A percentile compares a stretch with the other conserved stretches of the same genome.
Conservation (phyloP, 1,284 basidiomycete species). For the Tylopilus sp. region DNA sequence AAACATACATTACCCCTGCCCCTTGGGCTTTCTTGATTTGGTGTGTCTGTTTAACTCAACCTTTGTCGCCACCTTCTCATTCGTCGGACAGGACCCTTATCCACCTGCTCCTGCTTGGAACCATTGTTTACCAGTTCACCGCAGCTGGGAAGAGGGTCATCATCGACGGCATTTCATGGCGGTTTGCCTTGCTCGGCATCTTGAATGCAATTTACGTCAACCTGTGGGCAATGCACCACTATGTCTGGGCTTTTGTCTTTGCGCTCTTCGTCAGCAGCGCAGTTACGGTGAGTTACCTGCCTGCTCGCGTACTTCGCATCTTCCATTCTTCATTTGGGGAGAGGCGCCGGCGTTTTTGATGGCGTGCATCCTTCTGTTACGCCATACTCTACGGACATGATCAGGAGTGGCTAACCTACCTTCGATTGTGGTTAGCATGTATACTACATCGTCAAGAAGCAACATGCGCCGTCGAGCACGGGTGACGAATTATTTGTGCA, state of each 20-base stretch:
- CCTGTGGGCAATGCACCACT: slow-evolving; percentile 69
- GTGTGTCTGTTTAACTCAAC: slow-evolving; percentile 37
- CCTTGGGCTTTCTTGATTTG: slow-evolving; percentile 85
- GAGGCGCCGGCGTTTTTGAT: slow-evolving; percentile 5
- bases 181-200: slow-evolving; percentile 80
- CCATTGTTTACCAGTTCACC: slow-evolving; percentile 88
- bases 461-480: slow-evolving; percentile 60
- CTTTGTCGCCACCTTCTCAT: slow-evolving; percentile 16
- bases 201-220: slow-evolving; percentile 86
- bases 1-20: slow-evolving; percentile 88
- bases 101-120: slow-evolving; percentile 84
- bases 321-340: slow-evolving; percentile 14
- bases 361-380: slow-evolving; percentile 1
- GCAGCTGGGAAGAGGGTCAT: slow-evolving; percentile 75
- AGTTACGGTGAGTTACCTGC: slow-evolving; percentile 54
- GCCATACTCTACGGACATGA: slow-evolving; percentile 9
- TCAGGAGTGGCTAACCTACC: slow-evolving; percentile 11
- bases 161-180: slow-evolving; percentile 84
- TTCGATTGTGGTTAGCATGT: slow-evolving; percentile 55
- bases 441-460: slow-evolving; percentile 90
- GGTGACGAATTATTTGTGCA: slow-evolving; percentile 80
- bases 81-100: slow-evolving; percentile 63
- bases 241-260: slow-evolving; percentile 80
- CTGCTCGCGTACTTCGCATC: background rate
- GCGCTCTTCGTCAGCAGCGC: slow-evolving; percentile 80